Conservation (phyloP, 2,329 filamentous ascomycete genomes). For the Botrytis elliptica region DNA sequence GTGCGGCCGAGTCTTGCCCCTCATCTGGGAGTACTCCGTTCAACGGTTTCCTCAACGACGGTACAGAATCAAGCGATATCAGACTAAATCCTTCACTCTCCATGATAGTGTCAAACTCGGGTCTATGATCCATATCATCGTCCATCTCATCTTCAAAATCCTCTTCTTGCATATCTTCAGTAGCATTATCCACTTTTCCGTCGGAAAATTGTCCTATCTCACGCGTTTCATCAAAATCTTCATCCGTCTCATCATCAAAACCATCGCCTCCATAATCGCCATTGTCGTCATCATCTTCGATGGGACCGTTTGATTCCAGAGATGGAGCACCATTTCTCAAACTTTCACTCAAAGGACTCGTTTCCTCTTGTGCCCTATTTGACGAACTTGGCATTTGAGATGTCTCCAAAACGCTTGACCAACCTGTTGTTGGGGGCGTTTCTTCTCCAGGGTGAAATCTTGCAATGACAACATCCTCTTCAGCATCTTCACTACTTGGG, state of each 20-base stretch:
- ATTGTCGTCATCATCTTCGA: conserved; percentile 11
- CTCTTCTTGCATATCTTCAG: conserved; percentile 9
- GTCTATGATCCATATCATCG: conserved; percentile 40
- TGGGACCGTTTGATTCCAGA: not conserved
- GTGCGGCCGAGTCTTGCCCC: conserved; percentile 20
- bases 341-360: not conserved
- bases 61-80: conserved; percentile 54
- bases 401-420: conserved; percentile 34
- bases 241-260: conserved; percentile 3
- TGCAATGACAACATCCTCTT: conserved; percentile 33
- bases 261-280: conserved; percentile 1
- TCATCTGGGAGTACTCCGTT: conserved; percentile 38
- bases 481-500: conserved; percentile 19
- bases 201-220: not conserved
- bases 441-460: conserved; percentile 33
- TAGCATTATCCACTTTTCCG: not conserved
- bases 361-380: conserved; percentile 2
- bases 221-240: conserved; percentile 20
- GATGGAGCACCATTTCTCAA: not conserved
- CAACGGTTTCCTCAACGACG: conserved; percentile 47
- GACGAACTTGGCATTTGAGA: conserved; percentile 14
- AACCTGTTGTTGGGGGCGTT: conserved; percentile 31
- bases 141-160: conserved; percentile 31
- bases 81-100: conserved; percentile 59
- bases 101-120: conserved; percentile 53